Evolutionary conservation across 345 rosid genomes (phyloP).

Genomic region (Eucalyptus cloeziana): DNA sequence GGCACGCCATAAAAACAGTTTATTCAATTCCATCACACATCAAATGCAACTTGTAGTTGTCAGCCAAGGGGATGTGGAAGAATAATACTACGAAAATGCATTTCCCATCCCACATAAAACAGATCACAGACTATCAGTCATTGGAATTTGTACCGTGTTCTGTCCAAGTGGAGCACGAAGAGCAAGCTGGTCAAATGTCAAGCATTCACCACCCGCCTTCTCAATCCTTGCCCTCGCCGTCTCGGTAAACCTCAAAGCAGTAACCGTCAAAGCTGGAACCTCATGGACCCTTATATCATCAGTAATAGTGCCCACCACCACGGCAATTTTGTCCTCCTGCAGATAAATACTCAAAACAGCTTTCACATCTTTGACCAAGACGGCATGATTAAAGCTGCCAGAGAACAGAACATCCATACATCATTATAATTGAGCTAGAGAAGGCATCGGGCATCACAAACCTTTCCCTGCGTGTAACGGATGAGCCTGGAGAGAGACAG

Average conservation of each 20-base stretch:
- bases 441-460: background rate
- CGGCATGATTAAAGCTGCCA: background rate
- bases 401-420: background rate
- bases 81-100: background rate
- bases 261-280: constrained; percentile 67
- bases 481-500: constrained; percentile 54
- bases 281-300: constrained; percentile 80
- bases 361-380: background rate
- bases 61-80: background rate
- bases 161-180: constrained; percentile 89
- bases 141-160: constrained; percentile 47
- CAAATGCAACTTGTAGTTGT: background rate
- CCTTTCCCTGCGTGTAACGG: constrained; percentile 47
- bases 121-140: background rate
- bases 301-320: constrained; percentile 71
- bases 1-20: background rate
- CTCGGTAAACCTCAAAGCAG: constrained; percentile 85
- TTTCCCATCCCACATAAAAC: background rate
- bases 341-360: background rate
- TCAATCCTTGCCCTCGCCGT: constrained; percentile 88
- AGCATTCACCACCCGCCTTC: constrained; percentile 95
- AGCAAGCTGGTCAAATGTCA: constrained; percentile 91
- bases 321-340: constrained; percentile 73
- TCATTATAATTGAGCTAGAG: background rate
- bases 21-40: background rate